Conservation (phyloP, 2,329 filamentous ascomycete genomes). For the Xylariaceae sp. region DNA sequence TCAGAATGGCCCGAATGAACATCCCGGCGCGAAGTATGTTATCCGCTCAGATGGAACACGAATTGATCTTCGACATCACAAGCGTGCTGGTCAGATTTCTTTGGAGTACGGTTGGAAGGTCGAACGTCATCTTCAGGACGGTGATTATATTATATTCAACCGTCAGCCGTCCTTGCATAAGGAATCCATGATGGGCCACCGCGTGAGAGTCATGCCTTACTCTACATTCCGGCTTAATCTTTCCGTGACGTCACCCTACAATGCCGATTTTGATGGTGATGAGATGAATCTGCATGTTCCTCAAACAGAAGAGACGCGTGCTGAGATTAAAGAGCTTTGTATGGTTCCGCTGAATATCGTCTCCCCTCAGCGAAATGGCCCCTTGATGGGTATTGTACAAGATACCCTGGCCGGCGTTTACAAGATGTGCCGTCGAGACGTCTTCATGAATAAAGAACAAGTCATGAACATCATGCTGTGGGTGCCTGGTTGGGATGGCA, state of each 20-base stretch:
- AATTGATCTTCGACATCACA: conserved; percentile 92
- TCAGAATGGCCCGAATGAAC: conserved; percentile 87
- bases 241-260: conserved; percentile 97
- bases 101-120: conserved; percentile 98
- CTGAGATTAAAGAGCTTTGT: conserved; percentile 89
- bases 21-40: conserved; percentile 94
- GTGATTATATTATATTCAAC: conserved; percentile 99
- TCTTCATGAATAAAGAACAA: conserved; percentile 82
- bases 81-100: conserved; percentile 77
- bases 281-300: conserved; percentile 99
- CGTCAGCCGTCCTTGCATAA: conserved; percentile 99
- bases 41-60: conserved; percentile 89
- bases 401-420: conserved; percentile 95
- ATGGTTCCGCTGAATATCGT: conserved; percentile 99
- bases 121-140: conserved; percentile 91
- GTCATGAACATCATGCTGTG: conserved; percentile 97
- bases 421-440: conserved; percentile 91
- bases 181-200: conserved; percentile 99
- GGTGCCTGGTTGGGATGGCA: conserved; percentile 96
- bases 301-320: conserved; percentile 92
- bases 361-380: conserved; percentile 92
- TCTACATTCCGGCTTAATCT: conserved; percentile 97
- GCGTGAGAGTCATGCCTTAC: conserved; percentile 96
- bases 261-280: conserved; percentile 99
- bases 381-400: conserved; percentile 99